Evolutionary conservation across 805 yeast species (phyloP), one percentile per base, ranked within the genome.

Genomic region (Candida multigemmis): DNA sequence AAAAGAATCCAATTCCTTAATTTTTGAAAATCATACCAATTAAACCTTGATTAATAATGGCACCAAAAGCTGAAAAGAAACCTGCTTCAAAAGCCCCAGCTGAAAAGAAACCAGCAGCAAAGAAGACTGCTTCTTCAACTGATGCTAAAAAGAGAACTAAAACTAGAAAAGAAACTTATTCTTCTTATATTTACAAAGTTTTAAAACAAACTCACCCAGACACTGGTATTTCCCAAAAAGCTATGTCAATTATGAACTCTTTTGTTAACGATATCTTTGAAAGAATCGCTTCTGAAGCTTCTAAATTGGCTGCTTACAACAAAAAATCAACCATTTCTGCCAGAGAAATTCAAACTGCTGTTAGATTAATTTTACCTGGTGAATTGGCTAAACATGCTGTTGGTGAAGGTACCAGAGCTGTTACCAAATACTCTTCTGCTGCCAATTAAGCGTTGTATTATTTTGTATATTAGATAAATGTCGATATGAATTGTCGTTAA

Each of bases 181-280:
- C 95, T 42, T 86, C 96, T 39, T 89, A 89, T 71, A 89, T 89
- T 61, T 89, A 87, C 91, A 89, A 89, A 70, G 96, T 87, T 45
- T 80, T 89, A 61, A 87, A 87, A 70, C 96, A 89, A 75, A 87
- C 96, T 39, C 97, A 89, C 69, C 97, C 96, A 65, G 96, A 89
- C 65, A 89, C 97, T 40, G 97, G 96, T 84, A 89, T 89, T 61
- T 87, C 97, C 50, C 94, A 86, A 70, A 83, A 85, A 62, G 95
- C 97, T 42, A 89, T 89, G 95, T 85, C 95, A 43, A 89, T 89
- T 64, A 79, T 89, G 89, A 89, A 89, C 82, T 89, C 96, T 23
- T 89, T 89, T 50, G 96, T 89, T 48, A 87, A 86, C 70, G 96
- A 89, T 68, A 85, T 87, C 59, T 89, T 87, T 58, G 96, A 87